phyloP scores from a whole-genome alignment of 768 basidiomycete genomes.

The Cyclocybe cylindracea region DNA sequence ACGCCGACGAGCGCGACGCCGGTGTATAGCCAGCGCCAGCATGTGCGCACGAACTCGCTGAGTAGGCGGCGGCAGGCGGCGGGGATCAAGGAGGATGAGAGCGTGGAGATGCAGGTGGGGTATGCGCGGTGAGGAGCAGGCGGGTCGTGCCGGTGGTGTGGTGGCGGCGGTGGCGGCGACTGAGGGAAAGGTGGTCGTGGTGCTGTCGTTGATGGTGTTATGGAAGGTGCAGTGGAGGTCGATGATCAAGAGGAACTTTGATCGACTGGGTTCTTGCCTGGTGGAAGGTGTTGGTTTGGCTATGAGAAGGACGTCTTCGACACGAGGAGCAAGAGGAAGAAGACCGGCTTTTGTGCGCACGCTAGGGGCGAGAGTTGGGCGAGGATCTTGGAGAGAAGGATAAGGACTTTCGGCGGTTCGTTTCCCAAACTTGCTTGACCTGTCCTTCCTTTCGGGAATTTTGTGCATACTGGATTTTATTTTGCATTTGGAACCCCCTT shows the following conservation, averaged over 20 bases:
- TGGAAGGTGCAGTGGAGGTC: neutral
- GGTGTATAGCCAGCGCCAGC: slow-evolving; percentile 19
- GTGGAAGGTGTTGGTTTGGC: too few relatives aligned
- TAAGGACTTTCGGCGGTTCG: too few relatives aligned
- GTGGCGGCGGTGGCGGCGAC: too few relatives aligned
- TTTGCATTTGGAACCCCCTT: neutral
- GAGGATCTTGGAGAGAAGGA: too few relatives aligned
- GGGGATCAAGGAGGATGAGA: slow-evolving; percentile 23
- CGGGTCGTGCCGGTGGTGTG: neutral
- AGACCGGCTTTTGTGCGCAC: too few relatives aligned
- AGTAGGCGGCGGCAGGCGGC: slow-evolving; percentile 23
- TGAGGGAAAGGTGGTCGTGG: neutral
- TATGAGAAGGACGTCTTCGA: too few relatives aligned
- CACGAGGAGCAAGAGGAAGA: too few relatives aligned
- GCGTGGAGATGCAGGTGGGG: slow-evolving; percentile 38
- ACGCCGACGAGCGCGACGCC: slow-evolving; percentile 18
- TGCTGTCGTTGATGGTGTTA: neutral
- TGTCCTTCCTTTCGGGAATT: neutral
- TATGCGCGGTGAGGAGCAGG: slow-evolving; percentile 28
- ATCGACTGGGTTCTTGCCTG: too few relatives aligned
- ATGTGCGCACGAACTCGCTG: slow-evolving; percentile 12
- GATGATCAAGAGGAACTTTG: too few relatives aligned
- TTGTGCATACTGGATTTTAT: neutral
- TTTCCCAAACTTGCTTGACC: too few relatives aligned
- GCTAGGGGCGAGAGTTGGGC: too few relatives aligned